These are phyloP conservation scores for Boehmeria nivea DNA, from an alignment of 306 rosid genomes.

Conservation along the genomic window DNA sequence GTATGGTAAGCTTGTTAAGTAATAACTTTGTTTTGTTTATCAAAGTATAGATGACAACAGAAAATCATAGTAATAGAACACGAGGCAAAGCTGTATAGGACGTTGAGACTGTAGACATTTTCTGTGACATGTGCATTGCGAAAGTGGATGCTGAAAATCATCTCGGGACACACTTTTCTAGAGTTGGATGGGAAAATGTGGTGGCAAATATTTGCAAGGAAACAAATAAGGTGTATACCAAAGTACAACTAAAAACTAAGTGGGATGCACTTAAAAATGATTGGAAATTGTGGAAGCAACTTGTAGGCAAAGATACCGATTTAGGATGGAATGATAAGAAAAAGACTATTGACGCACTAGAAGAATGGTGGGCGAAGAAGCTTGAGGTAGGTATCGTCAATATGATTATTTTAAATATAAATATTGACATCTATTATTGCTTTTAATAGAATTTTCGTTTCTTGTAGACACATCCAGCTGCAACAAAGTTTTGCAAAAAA, in stretches of 20 bases:
- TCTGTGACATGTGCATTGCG: background rate
- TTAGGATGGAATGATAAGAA: background rate
- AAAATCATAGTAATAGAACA: too few relatives aligned
- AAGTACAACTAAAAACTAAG: background rate
- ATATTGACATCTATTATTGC: background rate
- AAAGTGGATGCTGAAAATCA: background rate
- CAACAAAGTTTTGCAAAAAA: background rate
- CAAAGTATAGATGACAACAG: too few relatives aligned
- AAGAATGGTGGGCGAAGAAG: slow-evolving; percentile 6
- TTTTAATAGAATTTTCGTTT: too few relatives aligned
- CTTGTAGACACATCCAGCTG: background rate
- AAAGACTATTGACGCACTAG: background rate
- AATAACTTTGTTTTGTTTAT: too few relatives aligned
- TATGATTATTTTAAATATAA: background rate
- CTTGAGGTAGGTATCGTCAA: too few relatives aligned
- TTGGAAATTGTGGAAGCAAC: slow-evolving; percentile 9
- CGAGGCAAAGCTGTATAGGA: background rate
- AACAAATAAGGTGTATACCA: too few relatives aligned
- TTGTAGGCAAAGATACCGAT: background rate
- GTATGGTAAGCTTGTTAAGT: too few relatives aligned
- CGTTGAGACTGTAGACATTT: background rate
- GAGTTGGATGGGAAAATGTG: too few relatives aligned
- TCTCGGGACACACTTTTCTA: too few relatives aligned
- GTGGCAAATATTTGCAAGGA: too few relatives aligned
- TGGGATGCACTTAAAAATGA: background rate